Percentiles rank a stretch among this genome's conserved stretches.
phyloP scores from a whole-genome alignment of 106 monocot species.

The Narthecium ossifragum region DNA sequence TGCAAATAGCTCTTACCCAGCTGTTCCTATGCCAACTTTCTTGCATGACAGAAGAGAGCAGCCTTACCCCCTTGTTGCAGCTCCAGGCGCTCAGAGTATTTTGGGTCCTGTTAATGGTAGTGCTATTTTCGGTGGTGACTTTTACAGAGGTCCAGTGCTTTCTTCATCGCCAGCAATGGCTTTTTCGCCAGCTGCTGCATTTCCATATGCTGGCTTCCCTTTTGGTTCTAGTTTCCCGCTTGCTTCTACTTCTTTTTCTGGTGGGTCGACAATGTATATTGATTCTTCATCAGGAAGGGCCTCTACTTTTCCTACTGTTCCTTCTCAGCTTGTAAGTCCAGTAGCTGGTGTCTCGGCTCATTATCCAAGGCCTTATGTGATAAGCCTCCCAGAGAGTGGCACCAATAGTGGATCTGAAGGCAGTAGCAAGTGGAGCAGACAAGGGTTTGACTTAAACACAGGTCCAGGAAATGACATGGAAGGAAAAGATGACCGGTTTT shows the following conservation, averaged over 20 bases:
- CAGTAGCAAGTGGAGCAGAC: slow-evolving; percentile 47
- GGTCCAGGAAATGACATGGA: slow-evolving; percentile 71
- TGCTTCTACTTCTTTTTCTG: slow-evolving; percentile 39
- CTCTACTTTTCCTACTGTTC: slow-evolving; percentile 35
- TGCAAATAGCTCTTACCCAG: slow-evolving; percentile 51
- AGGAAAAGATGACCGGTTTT: slow-evolving; percentile 43
- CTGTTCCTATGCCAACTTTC: slow-evolving; percentile 69
- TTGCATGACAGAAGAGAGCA: slow-evolving; percentile 69
- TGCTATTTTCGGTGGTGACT: slow-evolving; percentile 44
- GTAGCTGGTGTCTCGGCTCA: slow-evolving; percentile 27
- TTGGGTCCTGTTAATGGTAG: slow-evolving; percentile 33
- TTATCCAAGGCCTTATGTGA: slow-evolving; percentile 48
- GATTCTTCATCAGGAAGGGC: slow-evolving; percentile 39
- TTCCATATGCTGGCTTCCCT: slow-evolving; percentile 63
- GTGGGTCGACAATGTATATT: slow-evolving; percentile 36
- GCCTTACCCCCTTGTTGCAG: slow-evolving; percentile 55
- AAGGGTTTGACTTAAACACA: slow-evolving; percentile 74
- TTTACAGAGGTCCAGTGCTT: slow-evolving; percentile 53
- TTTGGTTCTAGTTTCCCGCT: slow-evolving; percentile 59
- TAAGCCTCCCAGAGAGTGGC: slow-evolving; percentile 55
- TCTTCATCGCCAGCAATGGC: slow-evolving; percentile 74
- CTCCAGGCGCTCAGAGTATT: slow-evolving; percentile 52
- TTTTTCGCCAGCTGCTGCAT: slow-evolving; percentile 49
- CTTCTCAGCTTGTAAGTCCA: slow-evolving; percentile 37
- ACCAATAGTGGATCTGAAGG: slow-evolving; percentile 39